Evolutionary conservation across 2,329 filamentous ascomycete genomes (phyloP).

Genomic region (Aphanocladium album): DNA sequence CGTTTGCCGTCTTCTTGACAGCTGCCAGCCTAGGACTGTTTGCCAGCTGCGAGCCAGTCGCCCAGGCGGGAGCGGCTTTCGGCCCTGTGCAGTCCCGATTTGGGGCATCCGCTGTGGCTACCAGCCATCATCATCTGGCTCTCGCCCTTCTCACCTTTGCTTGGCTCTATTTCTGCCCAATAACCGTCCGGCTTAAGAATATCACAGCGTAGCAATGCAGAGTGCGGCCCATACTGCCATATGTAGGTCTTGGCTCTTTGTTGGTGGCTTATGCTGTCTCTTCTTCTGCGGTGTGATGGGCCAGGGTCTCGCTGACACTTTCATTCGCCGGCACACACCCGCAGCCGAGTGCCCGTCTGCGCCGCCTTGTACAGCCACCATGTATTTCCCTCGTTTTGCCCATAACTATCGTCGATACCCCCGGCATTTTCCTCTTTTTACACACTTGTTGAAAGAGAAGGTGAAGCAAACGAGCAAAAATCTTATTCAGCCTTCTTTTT

Average conservation of each 20-base stretch:
- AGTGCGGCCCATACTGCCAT: background rate
- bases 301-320: background rate
- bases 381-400: background rate
- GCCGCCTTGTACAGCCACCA: background rate
- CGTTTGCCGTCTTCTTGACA: background rate
- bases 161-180: background rate
- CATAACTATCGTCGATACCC: background rate
- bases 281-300: background rate
- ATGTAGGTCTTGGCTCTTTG: background rate
- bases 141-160: background rate
- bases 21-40: background rate
- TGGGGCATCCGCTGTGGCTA: background rate
- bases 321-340: background rate
- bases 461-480: background rate
- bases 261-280: background rate
- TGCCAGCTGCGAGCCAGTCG: background rate
- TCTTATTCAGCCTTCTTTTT: too few relatives aligned
- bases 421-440: background rate
- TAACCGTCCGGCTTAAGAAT: background rate
- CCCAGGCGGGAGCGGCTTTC: constrained; percentile 1
- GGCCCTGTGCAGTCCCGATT: background rate
- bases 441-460: background rate
- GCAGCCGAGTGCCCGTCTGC: background rate
- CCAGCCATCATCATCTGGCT: background rate
- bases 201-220: background rate